Evolutionary conservation across 495 filamentous ascomycete genomes (phyloP).

Genomic region (Aspergillus saccharolyticus): DNA sequence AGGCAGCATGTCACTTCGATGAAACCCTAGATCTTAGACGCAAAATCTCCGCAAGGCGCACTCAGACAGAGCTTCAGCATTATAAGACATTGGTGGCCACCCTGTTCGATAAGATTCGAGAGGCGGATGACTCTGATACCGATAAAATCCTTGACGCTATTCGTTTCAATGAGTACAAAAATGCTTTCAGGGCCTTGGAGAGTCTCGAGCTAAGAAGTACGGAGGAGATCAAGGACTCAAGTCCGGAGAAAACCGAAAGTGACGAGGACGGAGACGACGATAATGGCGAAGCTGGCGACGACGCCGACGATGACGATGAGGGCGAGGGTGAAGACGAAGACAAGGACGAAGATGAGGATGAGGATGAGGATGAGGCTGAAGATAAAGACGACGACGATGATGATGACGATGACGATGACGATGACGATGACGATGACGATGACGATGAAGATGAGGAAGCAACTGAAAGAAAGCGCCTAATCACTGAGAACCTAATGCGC

Average conservation of each 20-base stretch:
- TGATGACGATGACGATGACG: slow-evolving; percentile 9
- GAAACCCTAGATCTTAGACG: slow-evolving; percentile 36
- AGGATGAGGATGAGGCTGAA: no score
- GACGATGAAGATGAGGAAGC: slow-evolving; percentile 8
- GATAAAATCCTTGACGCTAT: slow-evolving; percentile 26
- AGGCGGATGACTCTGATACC: slow-evolving; percentile 20
- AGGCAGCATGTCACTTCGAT: slow-evolving; percentile 37
- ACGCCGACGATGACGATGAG: no score
- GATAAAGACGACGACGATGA: neutral
- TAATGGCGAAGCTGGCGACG: neutral
- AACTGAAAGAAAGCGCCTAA: slow-evolving; percentile 7
- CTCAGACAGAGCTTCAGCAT: slow-evolving; percentile 31
- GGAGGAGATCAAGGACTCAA: slow-evolving; percentile 18
- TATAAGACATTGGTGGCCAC: slow-evolving; percentile 29
- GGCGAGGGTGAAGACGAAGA: no score
- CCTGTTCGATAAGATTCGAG: slow-evolving; percentile 27
- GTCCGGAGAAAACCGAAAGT: slow-evolving; percentile 10
- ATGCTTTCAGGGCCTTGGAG: slow-evolving; percentile 24
- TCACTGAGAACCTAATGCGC: slow-evolving; percentile 22
- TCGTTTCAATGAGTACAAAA: slow-evolving; percentile 21
- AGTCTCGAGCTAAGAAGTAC: neutral
- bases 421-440: slow-evolving; percentile 9
- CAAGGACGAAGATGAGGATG: no score
- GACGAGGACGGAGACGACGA: slow-evolving; percentile 13
- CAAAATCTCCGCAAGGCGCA: slow-evolving; percentile 37